Evolutionary conservation across 2,329 filamentous ascomycete species (phyloP).

Genomic region (Colletotrichum tamarilloi): DNA sequence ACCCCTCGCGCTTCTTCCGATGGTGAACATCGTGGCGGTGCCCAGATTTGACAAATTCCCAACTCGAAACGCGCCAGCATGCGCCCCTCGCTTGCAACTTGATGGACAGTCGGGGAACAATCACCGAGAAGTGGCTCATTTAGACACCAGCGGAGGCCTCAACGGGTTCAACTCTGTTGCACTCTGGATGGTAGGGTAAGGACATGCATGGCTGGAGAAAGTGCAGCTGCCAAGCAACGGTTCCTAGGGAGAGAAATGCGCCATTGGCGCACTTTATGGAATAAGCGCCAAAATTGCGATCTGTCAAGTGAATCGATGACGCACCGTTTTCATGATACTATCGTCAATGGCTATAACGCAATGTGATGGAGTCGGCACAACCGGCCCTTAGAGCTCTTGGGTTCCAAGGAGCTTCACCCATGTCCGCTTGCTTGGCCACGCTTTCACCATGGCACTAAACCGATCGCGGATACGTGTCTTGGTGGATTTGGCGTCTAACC

Average conservation of each 20-base stretch:
- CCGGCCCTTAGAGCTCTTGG: conserved; percentile 20
- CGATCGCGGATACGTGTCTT: conserved; percentile 9
- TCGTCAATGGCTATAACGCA: not conserved
- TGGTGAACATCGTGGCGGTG: conserved; percentile 1
- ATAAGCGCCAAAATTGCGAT: conserved; percentile 30
- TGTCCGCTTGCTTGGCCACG: conserved; percentile 15
- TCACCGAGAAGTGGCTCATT: not conserved
- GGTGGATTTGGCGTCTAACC: not conserved
- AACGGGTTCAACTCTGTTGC: not conserved
- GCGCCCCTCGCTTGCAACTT: not conserved
- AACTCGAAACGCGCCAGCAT: not conserved
- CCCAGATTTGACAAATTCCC: not conserved
- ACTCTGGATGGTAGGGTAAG: not conserved
- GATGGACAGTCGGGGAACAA: not conserved
- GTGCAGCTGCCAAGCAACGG: conserved; percentile 17
- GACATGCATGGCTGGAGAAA: not conserved
- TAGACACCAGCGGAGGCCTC: conserved; percentile 22
- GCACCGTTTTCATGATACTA: conserved; percentile 13
- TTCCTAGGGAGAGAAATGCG: conserved; percentile 4
- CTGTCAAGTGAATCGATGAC: conserved; percentile 28
- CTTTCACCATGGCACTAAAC: conserved; percentile 1
- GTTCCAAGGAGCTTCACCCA: conserved; percentile 13
- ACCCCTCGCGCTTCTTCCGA: not conserved
- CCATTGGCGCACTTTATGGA: not conserved
- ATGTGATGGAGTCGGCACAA: conserved; percentile 5